Evolutionary conservation across 805 yeast species (phyloP), one percentile per base, ranked within the genome.

Genomic region (Saturnispora quitensis): DNA sequence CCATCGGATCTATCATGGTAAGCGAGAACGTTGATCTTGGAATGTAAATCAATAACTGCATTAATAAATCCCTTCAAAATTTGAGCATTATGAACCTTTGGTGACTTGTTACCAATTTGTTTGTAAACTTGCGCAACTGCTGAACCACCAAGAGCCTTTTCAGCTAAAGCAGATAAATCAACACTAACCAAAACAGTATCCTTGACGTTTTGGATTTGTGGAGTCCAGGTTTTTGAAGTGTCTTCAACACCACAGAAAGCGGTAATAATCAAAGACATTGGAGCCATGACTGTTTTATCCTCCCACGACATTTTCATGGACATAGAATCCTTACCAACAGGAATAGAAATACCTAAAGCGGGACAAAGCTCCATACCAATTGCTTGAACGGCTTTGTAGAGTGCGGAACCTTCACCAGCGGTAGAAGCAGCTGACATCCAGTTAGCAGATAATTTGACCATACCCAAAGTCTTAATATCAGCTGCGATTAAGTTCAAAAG

Each of bases 301-400:
- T 77, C 87, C 99, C 99, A 93, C 63, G 85, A 84, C 98, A 93
- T 93, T 73, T 89, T 89, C 99, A 93, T 91, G 22, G 98, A 89
- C 97, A 93, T 89, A 35, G 97, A 89, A 69, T 93, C 99, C 72
- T 93, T 93, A 59, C 99, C 99, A 36, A 93, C 99, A 13, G 99
- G 99, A 53, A 93, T 89, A 20, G 95, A 77, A 55, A 93, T 72
- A 43, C 95, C 97, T 58, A 93, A 77, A 54, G 80, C 91, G 22
- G 98, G 97, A 71, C 99, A 93, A 61, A 95, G 75, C 58, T 89
- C 97, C 64, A 90, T 66, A 59, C 97, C 97, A 62, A 93, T 82
- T 4, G 98, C 98, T 70, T 89, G 90, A 45, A 93, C 99, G 45
- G 97, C 99, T 69, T 89, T 97, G 66, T 91, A 93, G 56, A 93